Evolutionary conservation across 306 rosid species (phyloP).

Genomic region (Adenanthera pavonina): DNA sequence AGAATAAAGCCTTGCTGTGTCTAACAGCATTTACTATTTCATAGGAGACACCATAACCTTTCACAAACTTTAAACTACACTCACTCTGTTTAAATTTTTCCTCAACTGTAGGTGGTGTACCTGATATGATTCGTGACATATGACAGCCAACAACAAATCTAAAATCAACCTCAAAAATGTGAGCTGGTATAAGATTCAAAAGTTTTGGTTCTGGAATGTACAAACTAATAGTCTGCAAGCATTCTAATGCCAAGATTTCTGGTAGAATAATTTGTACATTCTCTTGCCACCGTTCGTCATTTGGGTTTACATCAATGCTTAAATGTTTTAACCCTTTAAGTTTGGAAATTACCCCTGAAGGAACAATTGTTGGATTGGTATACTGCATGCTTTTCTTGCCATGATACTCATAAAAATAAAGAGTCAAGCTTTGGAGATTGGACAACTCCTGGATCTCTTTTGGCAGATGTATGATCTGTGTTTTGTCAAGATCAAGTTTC

Average conservation of each 20-base stretch:
- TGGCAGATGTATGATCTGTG: slow-evolving; percentile 29
- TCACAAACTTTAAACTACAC: background rate
- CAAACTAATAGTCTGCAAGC: slow-evolving; percentile 7
- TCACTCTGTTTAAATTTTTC: background rate
- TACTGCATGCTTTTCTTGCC: background rate
- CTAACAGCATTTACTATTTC: background rate
- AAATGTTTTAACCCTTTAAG: background rate
- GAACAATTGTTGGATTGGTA: slow-evolving; percentile 4
- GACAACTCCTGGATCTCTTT: background rate
- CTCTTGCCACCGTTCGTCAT: slow-evolving; percentile 36
- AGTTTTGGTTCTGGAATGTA: slow-evolving; percentile 32
- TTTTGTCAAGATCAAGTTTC: slow-evolving; percentile 35
- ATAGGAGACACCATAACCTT: background rate
- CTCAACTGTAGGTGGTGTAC: background rate
- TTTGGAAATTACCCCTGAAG: slow-evolving; percentile 26
- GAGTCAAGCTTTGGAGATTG: slow-evolving; percentile 19
- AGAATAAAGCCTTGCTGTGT: background rate
- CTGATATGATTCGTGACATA: background rate
- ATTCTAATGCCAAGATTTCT: slow-evolving; percentile 24
- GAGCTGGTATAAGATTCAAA: background rate
- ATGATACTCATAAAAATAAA: slow-evolving; percentile 21
- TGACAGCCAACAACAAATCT: background rate
- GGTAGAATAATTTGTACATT: background rate
- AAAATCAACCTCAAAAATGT: background rate
- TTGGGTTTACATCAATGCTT: slow-evolving; percentile 31